A percentile compares a stretch with the other conserved stretches of the same genome.
phyloP scores from a whole-genome alignment of 805 yeast genomes.

The Metschnikowia orientalis region DNA sequence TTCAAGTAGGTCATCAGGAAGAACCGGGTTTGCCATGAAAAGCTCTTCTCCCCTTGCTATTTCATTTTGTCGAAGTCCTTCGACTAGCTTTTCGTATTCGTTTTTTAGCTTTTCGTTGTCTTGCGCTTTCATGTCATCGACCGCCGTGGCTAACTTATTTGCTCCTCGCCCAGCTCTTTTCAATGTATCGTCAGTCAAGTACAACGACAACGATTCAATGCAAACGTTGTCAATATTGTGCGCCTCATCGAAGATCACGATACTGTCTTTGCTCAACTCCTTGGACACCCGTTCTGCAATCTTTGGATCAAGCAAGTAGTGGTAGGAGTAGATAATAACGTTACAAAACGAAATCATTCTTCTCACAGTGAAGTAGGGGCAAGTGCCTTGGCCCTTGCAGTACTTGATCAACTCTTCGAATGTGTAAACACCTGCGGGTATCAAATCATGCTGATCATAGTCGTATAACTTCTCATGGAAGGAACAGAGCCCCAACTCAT shows the following conservation, averaged over 20 bases:
- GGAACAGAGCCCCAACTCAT: slow-evolving; percentile 54
- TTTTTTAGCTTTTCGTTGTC: slow-evolving; percentile 82
- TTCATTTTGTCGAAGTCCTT: slow-evolving; percentile 82
- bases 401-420: slow-evolving; percentile 77
- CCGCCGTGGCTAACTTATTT: slow-evolving; percentile 65
- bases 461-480: slow-evolving; percentile 89
- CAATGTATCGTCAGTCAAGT: slow-evolving; percentile 84
- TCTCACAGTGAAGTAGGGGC: slow-evolving; percentile 97
- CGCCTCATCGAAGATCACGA: slow-evolving; percentile 96
- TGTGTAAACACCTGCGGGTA: slow-evolving; percentile 92
- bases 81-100: slow-evolving; percentile 88
- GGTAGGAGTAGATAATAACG: slow-evolving; percentile 92
- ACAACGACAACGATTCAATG: slow-evolving; percentile 89
- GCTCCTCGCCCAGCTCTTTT: slow-evolving; percentile 89
- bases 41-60: slow-evolving; percentile 55
- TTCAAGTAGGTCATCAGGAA: slow-evolving; percentile 77
- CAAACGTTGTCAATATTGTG: slow-evolving; percentile 98
- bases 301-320: slow-evolving; percentile 92
- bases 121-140: slow-evolving; percentile 76
- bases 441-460: slow-evolving; percentile 78
- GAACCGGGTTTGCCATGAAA: slow-evolving; percentile 81
- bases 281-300: slow-evolving; percentile 93
- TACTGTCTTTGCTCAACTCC: slow-evolving; percentile 87
- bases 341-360: slow-evolving; percentile 96
- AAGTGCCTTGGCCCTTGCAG: slow-evolving; percentile 74